A percentile compares a stretch with the other conserved stretches of the same genome.
Evolutionary conservation across 108 stramenopile genomes (phyloP).

Genomic region (Cyclostephanos tholiformis): DNA sequence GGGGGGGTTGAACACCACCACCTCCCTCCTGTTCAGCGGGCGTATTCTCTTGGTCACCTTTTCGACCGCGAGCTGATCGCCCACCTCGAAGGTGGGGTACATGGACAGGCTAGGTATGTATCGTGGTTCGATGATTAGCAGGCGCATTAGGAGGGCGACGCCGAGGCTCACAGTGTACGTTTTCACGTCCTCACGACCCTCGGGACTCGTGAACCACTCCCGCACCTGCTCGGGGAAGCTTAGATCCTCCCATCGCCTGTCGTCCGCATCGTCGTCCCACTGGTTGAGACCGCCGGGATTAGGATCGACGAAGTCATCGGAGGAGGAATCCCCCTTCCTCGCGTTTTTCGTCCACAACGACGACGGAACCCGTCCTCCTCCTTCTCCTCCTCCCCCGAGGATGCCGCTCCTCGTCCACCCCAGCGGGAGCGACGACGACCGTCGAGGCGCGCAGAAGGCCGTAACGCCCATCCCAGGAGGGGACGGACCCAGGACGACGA

Average conservation of each 20-base stretch:
- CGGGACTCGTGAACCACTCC: slow-evolving; percentile 55
- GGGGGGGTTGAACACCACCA: slow-evolving; percentile 97
- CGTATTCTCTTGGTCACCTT: slow-evolving; percentile 91
- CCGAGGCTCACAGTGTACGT: slow-evolving; percentile 78
- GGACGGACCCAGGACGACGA: neutral
- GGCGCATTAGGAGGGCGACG: slow-evolving; percentile 70
- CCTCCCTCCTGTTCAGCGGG: slow-evolving; percentile 86
- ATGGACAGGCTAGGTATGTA: slow-evolving; percentile 94
- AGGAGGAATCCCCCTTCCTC: neutral
- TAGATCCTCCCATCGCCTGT: slow-evolving; percentile 26
- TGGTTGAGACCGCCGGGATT: slow-evolving; percentile 48
- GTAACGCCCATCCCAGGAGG: neutral
- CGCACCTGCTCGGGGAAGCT: slow-evolving; percentile 45
- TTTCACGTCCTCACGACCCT: slow-evolving; percentile 78
- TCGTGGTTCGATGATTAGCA: slow-evolving; percentile 91
- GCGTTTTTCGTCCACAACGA: slow-evolving; percentile 5
- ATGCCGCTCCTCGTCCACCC: neutral
- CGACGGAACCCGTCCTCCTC: slow-evolving; percentile 5
- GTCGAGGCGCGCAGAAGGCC: slow-evolving; percentile 8
- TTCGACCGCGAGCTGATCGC: slow-evolving; percentile 96
- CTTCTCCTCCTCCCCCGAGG: neutral
- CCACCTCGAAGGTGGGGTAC: slow-evolving; percentile 97
- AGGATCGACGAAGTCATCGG: slow-evolving; percentile 20
- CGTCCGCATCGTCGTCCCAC: slow-evolving; percentile 35
- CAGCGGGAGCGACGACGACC: neutral